These are phyloP conservation scores for Mycena venus DNA, from an alignment of 768 basidiomycete species.

Conservation along the genomic window DNA sequence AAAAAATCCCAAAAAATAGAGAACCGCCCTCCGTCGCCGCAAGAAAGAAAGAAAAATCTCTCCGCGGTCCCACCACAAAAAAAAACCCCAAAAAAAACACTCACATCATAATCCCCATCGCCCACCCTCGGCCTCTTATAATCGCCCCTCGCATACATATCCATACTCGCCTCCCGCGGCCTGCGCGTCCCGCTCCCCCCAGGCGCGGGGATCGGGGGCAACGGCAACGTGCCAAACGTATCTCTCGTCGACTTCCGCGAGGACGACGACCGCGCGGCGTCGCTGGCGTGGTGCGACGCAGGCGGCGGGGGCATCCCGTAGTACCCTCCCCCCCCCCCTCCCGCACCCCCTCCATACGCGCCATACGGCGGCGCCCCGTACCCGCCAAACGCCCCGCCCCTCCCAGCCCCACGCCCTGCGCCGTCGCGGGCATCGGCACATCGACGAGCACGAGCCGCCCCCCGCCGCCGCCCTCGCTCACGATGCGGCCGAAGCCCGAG, in stretches of 20 bases:
- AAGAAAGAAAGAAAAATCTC: no score
- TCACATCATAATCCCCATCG: no score
- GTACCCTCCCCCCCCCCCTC: not conserved
- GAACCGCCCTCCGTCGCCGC: no score
- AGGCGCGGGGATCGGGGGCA: not conserved
- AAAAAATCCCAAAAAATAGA: no score
- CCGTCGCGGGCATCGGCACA: constrained; percentile 40
- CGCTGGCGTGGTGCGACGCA: not conserved
- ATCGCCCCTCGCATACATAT: not conserved
- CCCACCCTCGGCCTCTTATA: no score
- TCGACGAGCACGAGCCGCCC: constrained; percentile 55
- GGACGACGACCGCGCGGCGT: no score
- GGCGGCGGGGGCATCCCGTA: not conserved
- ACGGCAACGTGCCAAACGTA: not conserved
- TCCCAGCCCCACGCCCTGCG: not conserved
- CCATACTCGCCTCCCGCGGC: not conserved
- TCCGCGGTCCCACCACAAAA: no score
- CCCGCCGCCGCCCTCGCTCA: constrained; percentile 60
- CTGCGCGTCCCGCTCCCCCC: not conserved
- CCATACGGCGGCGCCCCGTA: not conserved
- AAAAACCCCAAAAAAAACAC: no score
- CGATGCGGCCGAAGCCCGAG: constrained; percentile 57
- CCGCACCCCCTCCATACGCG: not conserved
- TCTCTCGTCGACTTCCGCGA: not conserved
- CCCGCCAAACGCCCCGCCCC: not conserved